These are phyloP conservation scores for Colletotrichum brevisporum DNA, from an alignment of 2,329 filamentous ascomycete species.

Conservation along the genomic window DNA sequence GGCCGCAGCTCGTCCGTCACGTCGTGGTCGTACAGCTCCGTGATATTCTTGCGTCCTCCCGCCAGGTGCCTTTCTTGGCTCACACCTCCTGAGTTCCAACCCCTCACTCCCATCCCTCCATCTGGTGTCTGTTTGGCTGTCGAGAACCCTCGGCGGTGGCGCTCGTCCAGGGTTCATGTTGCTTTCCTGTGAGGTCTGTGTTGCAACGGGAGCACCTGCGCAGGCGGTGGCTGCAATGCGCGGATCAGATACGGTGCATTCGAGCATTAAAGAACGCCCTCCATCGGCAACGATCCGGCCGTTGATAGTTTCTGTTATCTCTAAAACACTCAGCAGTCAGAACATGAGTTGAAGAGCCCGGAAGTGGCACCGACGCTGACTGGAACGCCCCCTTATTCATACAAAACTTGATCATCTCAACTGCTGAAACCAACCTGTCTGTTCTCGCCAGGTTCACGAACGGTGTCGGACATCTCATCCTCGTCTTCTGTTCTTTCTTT, in stretches of 20 bases:
- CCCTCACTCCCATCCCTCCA: slow-evolving; percentile 4
- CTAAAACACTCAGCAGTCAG: slow-evolving; percentile 12
- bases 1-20: too few species aligned
- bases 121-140: background rate
- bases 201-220: slow-evolving; percentile 25
- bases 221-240: slow-evolving; percentile 25
- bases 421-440: slow-evolving; percentile 31
- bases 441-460: slow-evolving; percentile 12
- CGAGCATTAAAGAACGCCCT: slow-evolving; percentile 36
- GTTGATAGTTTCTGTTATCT: slow-evolving; percentile 12
- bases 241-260: slow-evolving; percentile 31
- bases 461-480: background rate
- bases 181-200: slow-evolving; percentile 7
- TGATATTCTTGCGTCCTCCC: slow-evolving; percentile 1
- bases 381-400: background rate
- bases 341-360: slow-evolving; percentile 8
- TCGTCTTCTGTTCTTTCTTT: background rate
- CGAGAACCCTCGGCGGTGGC: slow-evolving; percentile 1
- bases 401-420: slow-evolving; percentile 27
- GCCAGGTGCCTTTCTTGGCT: slow-evolving; percentile 14
- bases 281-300: slow-evolving; percentile 7
- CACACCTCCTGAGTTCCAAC: slow-evolving; percentile 18
- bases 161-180: background rate
- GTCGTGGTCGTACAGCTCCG: slow-evolving; percentile 12
- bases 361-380: slow-evolving; percentile 12